phyloP scores from a whole-genome alignment of 2,329 filamentous ascomycete species.

The Lachnellula occidentalis region DNA sequence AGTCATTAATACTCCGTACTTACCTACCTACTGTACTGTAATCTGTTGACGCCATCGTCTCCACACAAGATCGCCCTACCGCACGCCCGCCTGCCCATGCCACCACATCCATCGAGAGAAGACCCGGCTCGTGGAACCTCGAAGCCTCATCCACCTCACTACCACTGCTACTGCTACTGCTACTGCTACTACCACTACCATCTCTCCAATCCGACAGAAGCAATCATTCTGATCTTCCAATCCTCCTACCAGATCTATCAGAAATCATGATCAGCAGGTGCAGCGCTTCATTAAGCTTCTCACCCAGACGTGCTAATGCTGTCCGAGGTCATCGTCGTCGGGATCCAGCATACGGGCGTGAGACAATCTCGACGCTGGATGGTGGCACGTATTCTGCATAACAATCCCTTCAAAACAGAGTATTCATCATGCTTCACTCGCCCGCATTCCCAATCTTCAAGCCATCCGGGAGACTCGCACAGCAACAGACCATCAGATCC shows the following conservation, averaged over 20 bases:
- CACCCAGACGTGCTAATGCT: slow-evolving; percentile 17
- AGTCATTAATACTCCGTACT: no score
- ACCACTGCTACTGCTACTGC: not conserved
- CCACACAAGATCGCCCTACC: slow-evolving; percentile 13
- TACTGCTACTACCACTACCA: no score
- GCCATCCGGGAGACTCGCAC: no score
- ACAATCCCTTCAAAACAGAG: not conserved
- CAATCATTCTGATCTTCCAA: slow-evolving; percentile 1
- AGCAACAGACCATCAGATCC: not conserved
- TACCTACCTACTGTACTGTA: no score
- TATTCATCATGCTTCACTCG: not conserved
- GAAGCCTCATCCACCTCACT: not conserved
- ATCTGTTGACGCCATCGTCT: slow-evolving; percentile 13
- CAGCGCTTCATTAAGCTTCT: slow-evolving; percentile 3
- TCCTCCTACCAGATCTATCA: slow-evolving; percentile 9
- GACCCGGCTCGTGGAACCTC: slow-evolving; percentile 1
- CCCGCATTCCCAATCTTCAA: no score
- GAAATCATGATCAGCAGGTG: slow-evolving; percentile 18
- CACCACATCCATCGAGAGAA: slow-evolving; percentile 2
- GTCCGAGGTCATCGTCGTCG: slow-evolving; percentile 22
- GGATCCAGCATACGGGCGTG: slow-evolving; percentile 20
- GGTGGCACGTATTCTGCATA: slow-evolving; percentile 11
- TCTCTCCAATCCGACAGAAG: not conserved
- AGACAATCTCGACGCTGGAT: slow-evolving; percentile 9
- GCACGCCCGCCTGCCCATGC: not conserved